Percentiles rank a stretch among this genome's conserved stretches.
These are phyloP conservation scores for Fabrea salina DNA, from an alignment of 169 alveolate species.

Conservation along the genomic window DNA sequence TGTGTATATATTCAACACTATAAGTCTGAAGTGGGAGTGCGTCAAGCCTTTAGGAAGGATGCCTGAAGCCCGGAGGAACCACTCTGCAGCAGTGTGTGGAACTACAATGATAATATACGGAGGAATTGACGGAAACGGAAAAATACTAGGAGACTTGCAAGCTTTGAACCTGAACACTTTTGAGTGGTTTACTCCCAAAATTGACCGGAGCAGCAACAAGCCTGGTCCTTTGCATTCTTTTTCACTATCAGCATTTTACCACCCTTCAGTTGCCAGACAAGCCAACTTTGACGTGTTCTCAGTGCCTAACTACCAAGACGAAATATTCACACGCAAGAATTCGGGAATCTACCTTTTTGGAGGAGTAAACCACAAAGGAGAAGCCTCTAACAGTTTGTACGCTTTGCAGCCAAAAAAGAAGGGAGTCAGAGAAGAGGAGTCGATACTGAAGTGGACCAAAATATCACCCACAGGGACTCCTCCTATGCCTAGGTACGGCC, in stretches of 20 bases:
- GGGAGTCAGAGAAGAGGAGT: not conserved
- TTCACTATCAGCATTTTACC: not conserved
- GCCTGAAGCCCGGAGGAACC: constrained; percentile 29
- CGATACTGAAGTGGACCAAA: not conserved
- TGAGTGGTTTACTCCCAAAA: not conserved
- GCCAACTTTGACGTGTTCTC: not conserved
- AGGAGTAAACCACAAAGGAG: not conserved
- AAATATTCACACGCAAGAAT: not conserved
- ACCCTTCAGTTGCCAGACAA: not conserved
- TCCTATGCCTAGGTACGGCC: constrained; percentile 19
- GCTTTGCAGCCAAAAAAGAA: not conserved
- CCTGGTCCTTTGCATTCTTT: not conserved
- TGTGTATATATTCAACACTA: not conserved
- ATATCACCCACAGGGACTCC: not conserved
- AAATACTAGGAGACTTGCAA: not conserved
- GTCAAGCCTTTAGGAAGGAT: not conserved
- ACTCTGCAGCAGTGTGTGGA: not conserved
- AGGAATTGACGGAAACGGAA: constrained; percentile 21
- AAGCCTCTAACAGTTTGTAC: not conserved
- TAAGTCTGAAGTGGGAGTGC: not conserved
- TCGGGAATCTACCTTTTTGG: constrained; percentile 25
- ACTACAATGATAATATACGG: constrained; percentile 15
- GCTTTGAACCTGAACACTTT: not conserved
- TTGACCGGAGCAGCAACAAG: not conserved
- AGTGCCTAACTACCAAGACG: too few relatives aligned